Evolutionary conservation across 2,329 filamentous ascomycete species (phyloP).

Genomic region (Fusarium sp.): DNA sequence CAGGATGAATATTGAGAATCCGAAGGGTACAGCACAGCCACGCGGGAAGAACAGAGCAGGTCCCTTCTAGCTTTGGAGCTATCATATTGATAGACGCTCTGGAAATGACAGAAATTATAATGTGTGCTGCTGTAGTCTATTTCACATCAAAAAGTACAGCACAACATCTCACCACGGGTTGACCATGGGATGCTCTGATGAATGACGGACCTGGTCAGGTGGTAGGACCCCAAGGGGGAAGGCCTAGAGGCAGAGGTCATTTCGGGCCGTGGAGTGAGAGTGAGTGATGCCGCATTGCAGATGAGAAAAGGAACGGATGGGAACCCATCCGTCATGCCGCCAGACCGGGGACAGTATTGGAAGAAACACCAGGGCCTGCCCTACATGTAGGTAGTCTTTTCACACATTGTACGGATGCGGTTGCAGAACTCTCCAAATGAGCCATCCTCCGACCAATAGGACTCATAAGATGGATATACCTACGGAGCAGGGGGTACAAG

Average conservation of each 20-base stretch:
- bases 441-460: slow-evolving; percentile 14
- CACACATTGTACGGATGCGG: slow-evolving; percentile 12
- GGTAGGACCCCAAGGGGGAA: slow-evolving; percentile 38
- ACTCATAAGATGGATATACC: not conserved
- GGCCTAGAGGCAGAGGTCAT: slow-evolving; percentile 30
- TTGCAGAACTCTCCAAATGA: slow-evolving; percentile 17
- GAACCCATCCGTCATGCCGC: slow-evolving; percentile 32
- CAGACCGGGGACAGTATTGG: slow-evolving; percentile 10
- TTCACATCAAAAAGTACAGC: not conserved
- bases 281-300: slow-evolving; percentile 30
- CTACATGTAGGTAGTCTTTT: slow-evolving; percentile 21
- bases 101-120: slow-evolving; percentile 1
- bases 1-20: slow-evolving; percentile 10
- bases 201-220: slow-evolving; percentile 34
- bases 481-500: slow-evolving; percentile 11
- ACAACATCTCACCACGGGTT: slow-evolving; percentile 28
- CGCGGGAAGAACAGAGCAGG: slow-evolving; percentile 16
- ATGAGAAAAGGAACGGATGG: slow-evolving; percentile 34
- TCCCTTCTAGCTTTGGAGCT: slow-evolving; percentile 13
- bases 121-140: not conserved
- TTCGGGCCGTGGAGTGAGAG: slow-evolving; percentile 29
- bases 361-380: slow-evolving; percentile 12
- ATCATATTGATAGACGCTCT: slow-evolving; percentile 2
- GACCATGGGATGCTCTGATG: slow-evolving; percentile 29
- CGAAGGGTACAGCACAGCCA: slow-evolving; percentile 30